A percentile compares a stretch with the other conserved stretches of the same genome.
phyloP scores from a whole-genome alignment of 768 basidiomycete species.

The Podaxis mareebaensis region DNA sequence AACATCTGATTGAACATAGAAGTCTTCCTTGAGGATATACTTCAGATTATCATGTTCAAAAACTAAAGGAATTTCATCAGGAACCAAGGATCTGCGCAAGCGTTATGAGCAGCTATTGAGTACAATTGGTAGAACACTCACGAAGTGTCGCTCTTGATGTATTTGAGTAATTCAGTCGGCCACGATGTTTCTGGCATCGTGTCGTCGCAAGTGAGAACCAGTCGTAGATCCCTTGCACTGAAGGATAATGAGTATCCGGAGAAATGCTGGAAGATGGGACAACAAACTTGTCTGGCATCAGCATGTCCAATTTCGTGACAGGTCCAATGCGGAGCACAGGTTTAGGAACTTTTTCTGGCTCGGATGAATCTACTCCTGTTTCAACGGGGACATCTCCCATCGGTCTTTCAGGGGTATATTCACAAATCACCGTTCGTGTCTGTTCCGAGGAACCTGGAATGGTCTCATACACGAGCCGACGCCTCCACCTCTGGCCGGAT shows the following conservation, averaged over 20 bases:
- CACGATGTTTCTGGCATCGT: slow-evolving; percentile 10
- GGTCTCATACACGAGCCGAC: slow-evolving; percentile 11
- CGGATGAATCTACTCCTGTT: neutral
- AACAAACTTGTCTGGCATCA: slow-evolving; percentile 18
- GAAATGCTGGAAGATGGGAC: neutral
- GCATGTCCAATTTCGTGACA: slow-evolving; percentile 7
- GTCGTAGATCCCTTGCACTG: slow-evolving; percentile 10
- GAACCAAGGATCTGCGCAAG: neutral
- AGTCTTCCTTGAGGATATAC: slow-evolving; percentile 16
- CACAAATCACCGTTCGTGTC: slow-evolving; percentile 1
- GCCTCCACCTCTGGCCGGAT: slow-evolving; percentile 6
- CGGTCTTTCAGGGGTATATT: slow-evolving; percentile 5
- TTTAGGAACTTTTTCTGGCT: neutral
- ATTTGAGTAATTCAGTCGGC: slow-evolving; percentile 15
- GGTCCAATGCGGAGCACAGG: slow-evolving; percentile 3
- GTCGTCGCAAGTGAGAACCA: neutral
- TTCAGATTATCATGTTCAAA: neutral
- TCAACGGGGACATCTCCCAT: neutral
- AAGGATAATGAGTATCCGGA: neutral
- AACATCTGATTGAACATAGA: slow-evolving; percentile 5
- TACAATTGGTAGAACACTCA: neutral
- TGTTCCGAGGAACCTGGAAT: neutral
- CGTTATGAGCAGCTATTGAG: neutral
- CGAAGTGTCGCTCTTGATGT: neutral
- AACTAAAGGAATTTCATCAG: slow-evolving; percentile 5